phyloP scores from a whole-genome alignment of 2,329 filamentous ascomycete genomes.

The Tolypocladium guangdongense region DNA sequence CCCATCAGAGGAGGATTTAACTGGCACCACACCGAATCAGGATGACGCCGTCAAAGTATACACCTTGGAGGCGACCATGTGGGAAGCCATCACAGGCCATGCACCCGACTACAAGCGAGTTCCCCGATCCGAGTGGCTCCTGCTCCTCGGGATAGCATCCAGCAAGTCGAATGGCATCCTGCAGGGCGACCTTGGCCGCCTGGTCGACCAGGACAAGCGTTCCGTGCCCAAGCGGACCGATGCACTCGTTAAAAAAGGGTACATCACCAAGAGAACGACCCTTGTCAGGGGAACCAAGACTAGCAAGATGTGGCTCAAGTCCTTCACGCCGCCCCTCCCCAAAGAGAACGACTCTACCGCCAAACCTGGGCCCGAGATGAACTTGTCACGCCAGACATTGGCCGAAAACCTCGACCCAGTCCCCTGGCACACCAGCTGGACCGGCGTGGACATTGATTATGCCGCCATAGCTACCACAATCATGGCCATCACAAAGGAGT shows the following conservation, averaged over 20 bases:
- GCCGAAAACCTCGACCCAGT: slow-evolving; percentile 40
- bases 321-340: slow-evolving; percentile 37
- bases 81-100: slow-evolving; percentile 50
- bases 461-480: slow-evolving; percentile 45
- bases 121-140: slow-evolving; percentile 47
- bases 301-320: slow-evolving; percentile 50
- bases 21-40: background rate
- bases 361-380: slow-evolving; percentile 21
- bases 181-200: slow-evolving; percentile 46
- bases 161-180: slow-evolving; percentile 43
- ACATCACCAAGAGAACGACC: slow-evolving; percentile 49
- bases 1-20: background rate
- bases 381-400: slow-evolving; percentile 27
- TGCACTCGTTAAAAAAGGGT: slow-evolving; percentile 46
- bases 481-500: slow-evolving; percentile 45
- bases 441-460: slow-evolving; percentile 46
- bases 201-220: slow-evolving; percentile 51
- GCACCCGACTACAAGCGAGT: slow-evolving; percentile 46
- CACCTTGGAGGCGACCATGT: slow-evolving; percentile 44
- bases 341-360: slow-evolving; percentile 18
- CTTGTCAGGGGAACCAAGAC: slow-evolving; percentile 49
- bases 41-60: slow-evolving; percentile 22
- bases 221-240: slow-evolving; percentile 53
- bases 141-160: slow-evolving; percentile 46
- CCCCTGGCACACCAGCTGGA: slow-evolving; percentile 46